Evolutionary conservation across 2,329 filamentous ascomycete species (phyloP), one percentile per base, ranked within the genome.

Genomic region (Stachybotrys echinatus): DNA sequence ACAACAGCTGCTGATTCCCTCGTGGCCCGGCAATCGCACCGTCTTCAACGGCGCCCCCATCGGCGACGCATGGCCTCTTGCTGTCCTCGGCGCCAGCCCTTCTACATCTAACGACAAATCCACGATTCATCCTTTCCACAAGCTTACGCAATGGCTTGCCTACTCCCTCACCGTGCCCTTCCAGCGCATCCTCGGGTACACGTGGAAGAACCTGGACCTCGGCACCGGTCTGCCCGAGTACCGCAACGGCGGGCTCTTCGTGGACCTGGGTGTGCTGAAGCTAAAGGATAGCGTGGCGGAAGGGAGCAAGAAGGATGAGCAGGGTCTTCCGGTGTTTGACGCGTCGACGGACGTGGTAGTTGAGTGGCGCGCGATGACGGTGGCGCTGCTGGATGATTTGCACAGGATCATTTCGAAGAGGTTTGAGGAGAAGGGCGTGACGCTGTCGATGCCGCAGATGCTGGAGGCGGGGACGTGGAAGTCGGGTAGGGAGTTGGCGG

Each of bases 401-500:
- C 71, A 74, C 47, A 55, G 52, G 14, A 69, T 73, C 37, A 68
- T 81, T 19, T 66, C 72, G 5, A 52, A 60, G 12, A 56, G 58
- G 4, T 65, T 72, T 45, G 60, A 60, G 6, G 49, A 66, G 12
- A 53, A 69, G 50, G 64, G 68, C 2, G 58, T 70, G 5, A 53
- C 63, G 27, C 48, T 80, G 48, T 73, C 59, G 39, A 66, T 80
- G 62, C 69, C 75, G 1, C 77, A 80, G 58, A 62, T 80, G 55
- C 56, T 80, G 2, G 77, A 80, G 50, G 76, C 76, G 5, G 77
- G 77, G 0, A 74, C 73, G 2, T 80, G 77, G 77, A 80, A 80
- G 54, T 87, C 86, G 57, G 88, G 89, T 49, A 79, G 89, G 65
- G 89, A 92, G 71, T 76, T 92, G 60, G 89, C 89, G 46, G 88